A percentile compares a stretch with the other conserved stretches of the same genome.
These are phyloP conservation scores for Vitis hybrid DNA, from an alignment of 177 flowering plant genomes.

Conservation along the genomic window DNA sequence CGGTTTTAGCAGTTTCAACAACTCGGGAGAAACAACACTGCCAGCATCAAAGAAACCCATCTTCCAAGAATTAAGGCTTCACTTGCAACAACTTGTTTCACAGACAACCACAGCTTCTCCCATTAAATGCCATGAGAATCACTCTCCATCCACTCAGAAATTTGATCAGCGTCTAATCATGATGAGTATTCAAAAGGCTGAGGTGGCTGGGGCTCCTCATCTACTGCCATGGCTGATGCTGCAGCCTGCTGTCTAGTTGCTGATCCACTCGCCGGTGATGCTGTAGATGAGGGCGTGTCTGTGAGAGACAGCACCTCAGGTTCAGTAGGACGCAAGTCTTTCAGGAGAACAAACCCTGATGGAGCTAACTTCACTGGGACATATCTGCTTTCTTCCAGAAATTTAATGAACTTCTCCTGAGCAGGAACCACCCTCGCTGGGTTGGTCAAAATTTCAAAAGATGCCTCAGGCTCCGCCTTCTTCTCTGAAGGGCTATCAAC, in stretches of 20 bases:
- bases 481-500: slow-evolving; percentile 73
- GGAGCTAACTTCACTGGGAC: slow-evolving; percentile 79
- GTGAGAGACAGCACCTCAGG: slow-evolving; percentile 90
- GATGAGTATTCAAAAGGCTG: slow-evolving; percentile 82
- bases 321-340: slow-evolving; percentile 80
- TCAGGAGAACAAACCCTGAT: slow-evolving; percentile 90
- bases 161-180: slow-evolving; percentile 17
- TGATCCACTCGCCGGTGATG: slow-evolving; percentile 50
- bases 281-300: slow-evolving; percentile 70
- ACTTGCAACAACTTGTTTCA: too few relatives aligned
- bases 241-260: slow-evolving; percentile 56
- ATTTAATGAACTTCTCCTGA: slow-evolving; percentile 86
- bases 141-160: too few relatives aligned
- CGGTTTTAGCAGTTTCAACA: too few relatives aligned
- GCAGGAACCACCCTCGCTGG: slow-evolving; percentile 96
- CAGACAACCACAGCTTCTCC: too few relatives aligned
- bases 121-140: too few relatives aligned
- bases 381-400: slow-evolving; percentile 83
- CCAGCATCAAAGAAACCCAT: too few relatives aligned
- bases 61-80: too few relatives aligned
- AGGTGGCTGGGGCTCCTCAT: slow-evolving; percentile 95
- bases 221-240: slow-evolving; percentile 72
- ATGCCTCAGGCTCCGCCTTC: slow-evolving; percentile 76
- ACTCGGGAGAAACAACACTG: too few relatives aligned
- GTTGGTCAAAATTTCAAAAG: slow-evolving; percentile 75